Evolutionary conservation across 257 asterid species (phyloP).

Genomic region (Henckelia pumila): DNA sequence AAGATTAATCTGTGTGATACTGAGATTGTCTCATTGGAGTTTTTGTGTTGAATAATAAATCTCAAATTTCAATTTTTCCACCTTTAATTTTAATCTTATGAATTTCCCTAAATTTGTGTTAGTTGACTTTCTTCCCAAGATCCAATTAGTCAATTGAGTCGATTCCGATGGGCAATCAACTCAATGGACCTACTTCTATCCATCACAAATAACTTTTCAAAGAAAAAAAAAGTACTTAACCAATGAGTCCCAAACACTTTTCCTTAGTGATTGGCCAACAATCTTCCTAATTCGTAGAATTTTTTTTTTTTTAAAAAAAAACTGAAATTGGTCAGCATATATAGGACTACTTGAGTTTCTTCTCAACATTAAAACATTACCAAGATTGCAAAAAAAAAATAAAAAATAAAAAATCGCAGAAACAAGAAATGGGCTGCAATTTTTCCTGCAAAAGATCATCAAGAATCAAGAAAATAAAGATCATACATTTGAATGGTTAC

Average conservation of each 20-base stretch:
- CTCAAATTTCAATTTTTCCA: background rate
- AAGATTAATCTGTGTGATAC: too few relatives aligned
- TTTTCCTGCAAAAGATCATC: conserved; percentile 26
- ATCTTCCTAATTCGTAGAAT: background rate
- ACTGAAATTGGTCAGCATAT: background rate
- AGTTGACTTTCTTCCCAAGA: background rate
- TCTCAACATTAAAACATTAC: background rate
- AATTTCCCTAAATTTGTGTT: background rate
- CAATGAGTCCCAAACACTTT: conserved; percentile 3
- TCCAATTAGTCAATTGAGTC: background rate
- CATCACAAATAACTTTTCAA: too few relatives aligned
- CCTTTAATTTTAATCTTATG: too few relatives aligned
- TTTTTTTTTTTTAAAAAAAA: too few relatives aligned
- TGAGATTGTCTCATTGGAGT: too few relatives aligned
- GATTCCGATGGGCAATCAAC: background rate
- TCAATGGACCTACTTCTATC: background rate
- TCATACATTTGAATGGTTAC: conserved; percentile 39
- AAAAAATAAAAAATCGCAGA: background rate
- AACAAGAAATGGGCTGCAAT: conserved; percentile 19
- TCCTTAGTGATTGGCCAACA: background rate
- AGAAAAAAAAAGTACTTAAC: background rate
- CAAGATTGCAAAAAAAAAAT: too few relatives aligned
- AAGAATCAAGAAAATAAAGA: conserved; percentile 28
- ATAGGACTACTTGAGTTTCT: background rate
- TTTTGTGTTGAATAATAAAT: background rate